Conservation (phyloP, 1,284 basidiomycete species). For the Sanghuangporus sanghuang region DNA sequence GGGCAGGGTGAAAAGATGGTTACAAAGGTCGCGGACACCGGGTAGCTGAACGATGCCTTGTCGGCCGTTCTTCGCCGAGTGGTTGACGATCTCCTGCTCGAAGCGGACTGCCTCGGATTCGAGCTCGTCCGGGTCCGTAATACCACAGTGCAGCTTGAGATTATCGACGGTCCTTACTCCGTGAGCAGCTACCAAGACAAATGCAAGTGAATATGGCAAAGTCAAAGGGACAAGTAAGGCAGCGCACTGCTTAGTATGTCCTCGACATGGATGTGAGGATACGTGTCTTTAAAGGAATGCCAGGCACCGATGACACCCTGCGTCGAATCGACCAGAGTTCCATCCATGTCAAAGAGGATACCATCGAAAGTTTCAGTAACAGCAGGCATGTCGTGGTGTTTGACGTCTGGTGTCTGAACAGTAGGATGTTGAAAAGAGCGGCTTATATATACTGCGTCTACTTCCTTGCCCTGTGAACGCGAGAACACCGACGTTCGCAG, state of each 20-base stretch:
- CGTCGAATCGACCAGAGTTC: conserved; percentile 71
- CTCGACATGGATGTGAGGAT: conserved; percentile 57
- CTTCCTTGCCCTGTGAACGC: not conserved
- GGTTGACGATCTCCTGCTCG: conserved; percentile 59
- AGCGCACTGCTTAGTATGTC: conserved; percentile 58
- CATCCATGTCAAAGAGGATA: conserved; percentile 63
- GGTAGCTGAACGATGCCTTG: conserved; percentile 59
- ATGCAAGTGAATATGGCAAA: not conserved
- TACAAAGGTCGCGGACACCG: conserved; percentile 50
- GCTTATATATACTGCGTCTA: not conserved
- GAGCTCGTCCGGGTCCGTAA: conserved; percentile 62
- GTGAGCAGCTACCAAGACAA: conserved; percentile 53
- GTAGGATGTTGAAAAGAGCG: not conserved
- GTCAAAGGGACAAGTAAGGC: not conserved
- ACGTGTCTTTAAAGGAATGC: conserved; percentile 57
- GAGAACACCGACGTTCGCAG: too few species aligned
- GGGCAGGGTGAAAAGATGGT: conserved; percentile 18
- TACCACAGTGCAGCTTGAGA: conserved; percentile 62
- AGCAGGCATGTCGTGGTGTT: conserved; percentile 35
- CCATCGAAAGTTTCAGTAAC: conserved; percentile 48
- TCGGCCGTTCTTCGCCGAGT: conserved; percentile 45
- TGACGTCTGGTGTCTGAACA: not conserved
- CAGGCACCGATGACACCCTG: conserved; percentile 72
- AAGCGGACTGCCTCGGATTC: conserved; percentile 65
- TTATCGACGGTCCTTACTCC: conserved; percentile 81